Percentiles rank a stretch among this genome's conserved stretches.
Conservation (phyloP, 2,329 filamentous ascomycete genomes). For the Trichoderma gracile region DNA sequence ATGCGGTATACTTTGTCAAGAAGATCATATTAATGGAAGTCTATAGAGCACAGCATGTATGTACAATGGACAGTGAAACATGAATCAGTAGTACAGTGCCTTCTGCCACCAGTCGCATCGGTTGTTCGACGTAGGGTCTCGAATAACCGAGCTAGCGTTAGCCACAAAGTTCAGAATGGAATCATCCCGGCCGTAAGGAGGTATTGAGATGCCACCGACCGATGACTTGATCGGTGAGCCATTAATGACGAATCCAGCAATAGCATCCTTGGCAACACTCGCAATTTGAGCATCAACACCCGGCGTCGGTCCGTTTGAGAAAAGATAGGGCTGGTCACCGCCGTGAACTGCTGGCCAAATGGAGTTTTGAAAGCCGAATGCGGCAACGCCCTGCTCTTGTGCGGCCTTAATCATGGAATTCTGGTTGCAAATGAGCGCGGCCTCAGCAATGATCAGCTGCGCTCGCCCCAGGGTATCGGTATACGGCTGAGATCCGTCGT, state of each 20-base stretch:
- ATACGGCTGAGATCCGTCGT: constrained; percentile 20
- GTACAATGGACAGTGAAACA: not conserved
- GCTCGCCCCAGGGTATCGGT: constrained; percentile 7
- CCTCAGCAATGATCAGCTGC: constrained; percentile 17
- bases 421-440: constrained; percentile 16
- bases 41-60: too few relatives aligned
- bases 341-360: constrained; percentile 17
- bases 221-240: constrained; percentile 1
- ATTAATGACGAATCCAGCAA: constrained; percentile 21
- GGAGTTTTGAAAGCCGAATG: constrained; percentile 18
- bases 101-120: constrained; percentile 26
- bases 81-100: constrained; percentile 14
- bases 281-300: not conserved
- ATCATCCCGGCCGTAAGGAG: constrained; percentile 1
- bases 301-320: constrained; percentile 8
- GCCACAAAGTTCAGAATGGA: constrained; percentile 5
- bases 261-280: not conserved
- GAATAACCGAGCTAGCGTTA: not conserved
- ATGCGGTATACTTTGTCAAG: too few relatives aligned
- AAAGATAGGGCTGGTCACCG: constrained; percentile 7
- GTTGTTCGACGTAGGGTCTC: constrained; percentile 12
- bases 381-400: constrained; percentile 1
- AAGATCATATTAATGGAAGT: not conserved
- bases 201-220: not conserved
- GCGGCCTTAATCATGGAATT: constrained; percentile 12